Percentiles rank a stretch among this genome's conserved stretches.
These are phyloP conservation scores for Diaporthe sp. DNA, from an alignment of 2,329 filamentous ascomycete species.

Conservation along the genomic window DNA sequence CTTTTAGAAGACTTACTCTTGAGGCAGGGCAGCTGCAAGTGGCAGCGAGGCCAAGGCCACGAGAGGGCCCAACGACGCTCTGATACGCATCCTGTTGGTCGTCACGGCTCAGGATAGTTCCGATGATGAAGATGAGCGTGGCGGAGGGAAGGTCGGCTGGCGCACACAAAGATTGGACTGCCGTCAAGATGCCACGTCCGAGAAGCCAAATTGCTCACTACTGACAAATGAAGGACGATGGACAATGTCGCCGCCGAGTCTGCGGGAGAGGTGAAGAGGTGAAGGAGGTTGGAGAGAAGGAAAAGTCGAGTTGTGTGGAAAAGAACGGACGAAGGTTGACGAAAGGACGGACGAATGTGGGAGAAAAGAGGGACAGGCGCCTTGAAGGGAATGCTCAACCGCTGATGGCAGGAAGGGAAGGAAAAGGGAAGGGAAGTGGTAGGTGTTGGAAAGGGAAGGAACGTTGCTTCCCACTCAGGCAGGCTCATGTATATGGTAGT, in stretches of 20 bases:
- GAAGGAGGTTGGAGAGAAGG: conserved; percentile 5
- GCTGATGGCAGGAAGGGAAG: conserved; percentile 8
- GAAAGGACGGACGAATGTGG: conserved; percentile 36
- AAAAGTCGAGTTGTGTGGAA: conserved; percentile 27
- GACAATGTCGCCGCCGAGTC: conserved; percentile 23
- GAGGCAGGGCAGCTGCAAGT: conserved; percentile 49
- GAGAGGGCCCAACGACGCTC: conserved; percentile 51
- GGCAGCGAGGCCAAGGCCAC: conserved; percentile 51
- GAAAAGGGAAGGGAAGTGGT: conserved; percentile 35
- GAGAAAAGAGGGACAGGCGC: conserved; percentile 31
- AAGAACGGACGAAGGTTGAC: conserved; percentile 30
- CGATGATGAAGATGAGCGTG: neutral
- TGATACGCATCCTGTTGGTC: conserved; percentile 54
- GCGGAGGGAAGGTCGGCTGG: neutral
- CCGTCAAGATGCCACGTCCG: neutral
- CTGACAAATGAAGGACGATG: conserved; percentile 36
- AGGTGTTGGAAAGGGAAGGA: conserved; percentile 35
- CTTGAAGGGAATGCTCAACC: neutral
- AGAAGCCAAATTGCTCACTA: neutral
- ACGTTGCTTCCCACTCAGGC: conserved; percentile 19
- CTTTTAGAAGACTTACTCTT: conserved; percentile 48
- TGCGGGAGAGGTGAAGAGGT: neutral
- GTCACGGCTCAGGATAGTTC: conserved; percentile 1
- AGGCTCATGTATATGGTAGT: neutral
- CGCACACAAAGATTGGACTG: neutral